Evolutionary conservation across 192 early-diverging fungal genomes (phyloP).

Genomic region (Mortierella alpina): DNA sequence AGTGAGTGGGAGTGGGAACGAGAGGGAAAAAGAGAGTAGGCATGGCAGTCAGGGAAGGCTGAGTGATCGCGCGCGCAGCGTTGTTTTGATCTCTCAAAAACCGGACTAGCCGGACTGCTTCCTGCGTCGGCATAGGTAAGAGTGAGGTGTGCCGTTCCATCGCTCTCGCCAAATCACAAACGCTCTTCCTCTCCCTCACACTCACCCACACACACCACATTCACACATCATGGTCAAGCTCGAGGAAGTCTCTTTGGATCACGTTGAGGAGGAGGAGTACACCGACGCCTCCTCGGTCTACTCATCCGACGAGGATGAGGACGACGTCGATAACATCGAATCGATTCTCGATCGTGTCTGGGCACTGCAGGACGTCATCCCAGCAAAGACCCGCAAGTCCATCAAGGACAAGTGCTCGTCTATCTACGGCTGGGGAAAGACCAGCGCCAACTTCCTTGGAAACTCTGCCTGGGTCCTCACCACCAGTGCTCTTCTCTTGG

Average conservation of each 20-base stretch:
- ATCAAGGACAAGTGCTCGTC: constrained; percentile 68
- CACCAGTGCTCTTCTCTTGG: constrained; percentile 84
- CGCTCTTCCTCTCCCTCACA: neutral
- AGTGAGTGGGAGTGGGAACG: neutral
- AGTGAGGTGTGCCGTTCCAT: too few relatives aligned
- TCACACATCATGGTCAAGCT: constrained; percentile 59
- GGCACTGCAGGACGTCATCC: constrained; percentile 91
- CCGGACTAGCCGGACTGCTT: too few relatives aligned
- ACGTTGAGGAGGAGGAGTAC: constrained; percentile 65
- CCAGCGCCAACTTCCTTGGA: constrained; percentile 73
- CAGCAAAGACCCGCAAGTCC: constrained; percentile 74
- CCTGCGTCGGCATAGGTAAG: too few relatives aligned
- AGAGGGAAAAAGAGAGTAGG: neutral
- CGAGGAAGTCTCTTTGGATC: constrained; percentile 63
- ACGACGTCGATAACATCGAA: constrained; percentile 82
- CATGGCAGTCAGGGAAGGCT: neutral
- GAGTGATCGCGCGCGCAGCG: too few relatives aligned
- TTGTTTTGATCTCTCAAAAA: too few relatives aligned
- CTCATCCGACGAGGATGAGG: constrained; percentile 70
- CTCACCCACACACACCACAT: constrained; percentile 8
- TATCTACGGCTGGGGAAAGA: constrained; percentile 67
- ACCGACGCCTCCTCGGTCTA: constrained; percentile 65
- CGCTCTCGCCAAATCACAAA: neutral
- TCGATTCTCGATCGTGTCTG: constrained; percentile 82
- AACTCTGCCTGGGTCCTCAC: constrained; percentile 91